phyloP scores from a whole-genome alignment of 805 yeast genomes.

The Ogataea paradorogensis region DNA sequence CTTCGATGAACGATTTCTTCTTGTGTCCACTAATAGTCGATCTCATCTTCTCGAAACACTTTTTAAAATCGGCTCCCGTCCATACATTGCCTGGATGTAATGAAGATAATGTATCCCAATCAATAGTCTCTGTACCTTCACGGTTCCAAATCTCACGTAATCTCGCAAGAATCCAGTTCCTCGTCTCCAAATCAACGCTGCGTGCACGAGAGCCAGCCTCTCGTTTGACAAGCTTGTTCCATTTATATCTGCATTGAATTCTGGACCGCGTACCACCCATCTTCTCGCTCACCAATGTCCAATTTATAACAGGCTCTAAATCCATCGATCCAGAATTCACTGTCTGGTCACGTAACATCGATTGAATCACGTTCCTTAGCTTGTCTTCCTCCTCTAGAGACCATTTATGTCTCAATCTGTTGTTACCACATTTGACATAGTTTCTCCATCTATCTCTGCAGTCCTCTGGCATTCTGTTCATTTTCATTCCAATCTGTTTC shows the following conservation, averaged over 20 bases:
- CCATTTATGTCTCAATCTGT: slow-evolving; percentile 80
- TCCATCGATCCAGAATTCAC: slow-evolving; percentile 24
- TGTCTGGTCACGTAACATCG: slow-evolving; percentile 41
- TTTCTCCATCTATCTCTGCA: slow-evolving; percentile 97
- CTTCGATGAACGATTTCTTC: slow-evolving; percentile 35
- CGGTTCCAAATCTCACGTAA: slow-evolving; percentile 42
- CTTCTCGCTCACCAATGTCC: slow-evolving; percentile 87
- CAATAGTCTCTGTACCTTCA: slow-evolving; percentile 40
- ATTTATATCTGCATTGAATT: slow-evolving; percentile 92
- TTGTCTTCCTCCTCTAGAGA: slow-evolving; percentile 71
- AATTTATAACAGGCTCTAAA: slow-evolving; percentile 57
- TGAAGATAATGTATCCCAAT: slow-evolving; percentile 55
- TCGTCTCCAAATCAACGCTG: slow-evolving; percentile 44
- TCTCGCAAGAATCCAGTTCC: slow-evolving; percentile 47
- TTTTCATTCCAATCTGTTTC: slow-evolving; percentile 74
- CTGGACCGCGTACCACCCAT: slow-evolving; percentile 89
- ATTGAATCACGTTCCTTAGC: slow-evolving; percentile 52
- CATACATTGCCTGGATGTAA: slow-evolving; percentile 45
- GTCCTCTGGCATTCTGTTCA: slow-evolving; percentile 97
- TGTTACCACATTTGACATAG: slow-evolving; percentile 85
- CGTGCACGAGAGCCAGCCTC: slow-evolving; percentile 47
- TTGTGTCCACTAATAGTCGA: slow-evolving; percentile 47
- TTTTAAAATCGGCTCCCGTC: slow-evolving; percentile 59
- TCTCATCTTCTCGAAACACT: slow-evolving; percentile 61
- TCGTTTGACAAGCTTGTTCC: slow-evolving; percentile 76